Conservation (phyloP, 306 rosid species). For the Prinsepia uniflora region DNA sequence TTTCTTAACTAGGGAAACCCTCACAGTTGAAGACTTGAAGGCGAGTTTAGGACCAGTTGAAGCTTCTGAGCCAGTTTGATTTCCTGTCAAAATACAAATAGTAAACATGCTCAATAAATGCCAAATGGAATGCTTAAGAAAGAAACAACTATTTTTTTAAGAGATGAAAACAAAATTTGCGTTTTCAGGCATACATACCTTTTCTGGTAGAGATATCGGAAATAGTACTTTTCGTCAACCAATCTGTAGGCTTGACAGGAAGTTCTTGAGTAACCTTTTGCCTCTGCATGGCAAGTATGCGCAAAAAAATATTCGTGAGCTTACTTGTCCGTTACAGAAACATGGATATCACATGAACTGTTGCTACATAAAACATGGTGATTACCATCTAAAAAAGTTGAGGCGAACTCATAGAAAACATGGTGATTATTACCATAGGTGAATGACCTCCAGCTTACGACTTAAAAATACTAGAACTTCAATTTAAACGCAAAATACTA, state of each 20-base stretch:
- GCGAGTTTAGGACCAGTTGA: slow-evolving; percentile 25
- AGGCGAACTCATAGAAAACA: too few relatives aligned
- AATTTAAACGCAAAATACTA: too few relatives aligned
- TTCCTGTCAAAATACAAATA: slow-evolving; percentile 40
- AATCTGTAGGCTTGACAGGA: slow-evolving; percentile 41
- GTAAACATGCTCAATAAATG: slow-evolving; percentile 2
- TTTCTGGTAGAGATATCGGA: slow-evolving; percentile 31
- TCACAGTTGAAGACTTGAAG: slow-evolving; percentile 40
- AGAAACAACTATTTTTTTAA: neutral
- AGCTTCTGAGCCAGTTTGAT: slow-evolving; percentile 23
- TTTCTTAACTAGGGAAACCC: slow-evolving; percentile 52
- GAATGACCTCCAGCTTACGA: neutral
- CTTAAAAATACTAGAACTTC: too few relatives aligned
- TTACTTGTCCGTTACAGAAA: slow-evolving; percentile 5
- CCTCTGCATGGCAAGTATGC: slow-evolving; percentile 39
- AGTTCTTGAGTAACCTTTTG: slow-evolving; percentile 38
- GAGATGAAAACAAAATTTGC: neutral
- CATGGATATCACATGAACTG: neutral
- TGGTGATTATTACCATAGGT: neutral
- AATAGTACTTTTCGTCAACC: slow-evolving; percentile 40
- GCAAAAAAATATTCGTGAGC: slow-evolving; percentile 9
- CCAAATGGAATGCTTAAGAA: neutral
- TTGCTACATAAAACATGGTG: neutral
- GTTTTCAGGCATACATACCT: slow-evolving; percentile 31
- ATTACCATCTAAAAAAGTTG: neutral